Conservation (phyloP, 164 flowering plant genomes). For the Macadamia tetraphylla region DNA sequence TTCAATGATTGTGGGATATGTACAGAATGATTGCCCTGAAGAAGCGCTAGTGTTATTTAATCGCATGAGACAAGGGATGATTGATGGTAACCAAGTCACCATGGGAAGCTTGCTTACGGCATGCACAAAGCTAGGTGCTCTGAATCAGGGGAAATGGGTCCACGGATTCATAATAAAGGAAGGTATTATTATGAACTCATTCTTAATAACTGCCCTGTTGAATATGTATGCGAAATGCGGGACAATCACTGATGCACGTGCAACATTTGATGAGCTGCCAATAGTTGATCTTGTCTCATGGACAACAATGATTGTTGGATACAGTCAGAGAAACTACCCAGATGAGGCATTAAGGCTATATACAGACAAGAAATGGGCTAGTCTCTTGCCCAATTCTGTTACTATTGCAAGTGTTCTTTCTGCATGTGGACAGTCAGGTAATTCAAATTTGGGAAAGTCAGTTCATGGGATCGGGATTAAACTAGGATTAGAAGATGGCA, state of each 20-base stretch:
- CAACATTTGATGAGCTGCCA: slow-evolving; percentile 39
- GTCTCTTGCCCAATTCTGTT: slow-evolving; percentile 40
- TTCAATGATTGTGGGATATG: slow-evolving; percentile 65
- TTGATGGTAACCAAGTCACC: slow-evolving; percentile 54
- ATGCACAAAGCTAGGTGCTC: slow-evolving; percentile 50
- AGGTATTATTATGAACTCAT: slow-evolving; percentile 35
- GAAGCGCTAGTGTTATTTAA: slow-evolving; percentile 63
- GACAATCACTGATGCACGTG: slow-evolving; percentile 46
- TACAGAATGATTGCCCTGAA: slow-evolving; percentile 45
- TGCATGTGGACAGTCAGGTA: slow-evolving; percentile 45
- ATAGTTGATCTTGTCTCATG: slow-evolving; percentile 54
- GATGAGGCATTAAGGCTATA: slow-evolving; percentile 51
- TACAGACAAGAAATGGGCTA: slow-evolving; percentile 32
- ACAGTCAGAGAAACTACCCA: slow-evolving; percentile 41
- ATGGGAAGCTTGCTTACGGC: slow-evolving; percentile 56
- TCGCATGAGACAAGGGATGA: slow-evolving; percentile 45
- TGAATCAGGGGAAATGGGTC: slow-evolving; percentile 78
- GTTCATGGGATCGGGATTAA: slow-evolving; percentile 46
- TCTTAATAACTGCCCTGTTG: slow-evolving; percentile 37
- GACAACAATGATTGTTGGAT: slow-evolving; percentile 87
- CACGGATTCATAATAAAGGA: slow-evolving; percentile 63
- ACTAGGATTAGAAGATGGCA: slow-evolving; percentile 42
- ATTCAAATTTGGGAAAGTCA: slow-evolving; percentile 33
- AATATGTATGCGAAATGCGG: slow-evolving; percentile 74
- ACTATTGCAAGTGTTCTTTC: slow-evolving; percentile 60